Evolutionary conservation across 2,329 filamentous ascomycete species (phyloP).

Genomic region (Aspergillus ibericus): DNA sequence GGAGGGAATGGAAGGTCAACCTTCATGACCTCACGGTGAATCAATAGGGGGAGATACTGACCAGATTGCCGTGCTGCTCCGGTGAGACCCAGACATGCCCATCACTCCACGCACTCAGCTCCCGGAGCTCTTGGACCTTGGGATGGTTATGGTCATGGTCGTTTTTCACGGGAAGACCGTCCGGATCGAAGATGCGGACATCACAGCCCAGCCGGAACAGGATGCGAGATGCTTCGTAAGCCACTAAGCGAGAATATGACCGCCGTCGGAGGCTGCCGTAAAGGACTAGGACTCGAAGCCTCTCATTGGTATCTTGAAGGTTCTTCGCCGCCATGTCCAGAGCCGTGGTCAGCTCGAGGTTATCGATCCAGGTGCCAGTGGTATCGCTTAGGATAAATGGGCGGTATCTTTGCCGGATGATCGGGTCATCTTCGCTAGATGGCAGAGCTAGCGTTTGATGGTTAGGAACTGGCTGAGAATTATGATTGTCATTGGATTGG

Average conservation of each 20-base stretch:
- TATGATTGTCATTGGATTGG: background rate
- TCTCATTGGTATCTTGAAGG: slow-evolving; percentile 38
- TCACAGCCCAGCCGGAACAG: slow-evolving; percentile 66
- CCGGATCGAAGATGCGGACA: slow-evolving; percentile 62
- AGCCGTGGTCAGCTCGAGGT: slow-evolving; percentile 57
- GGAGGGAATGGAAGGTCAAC: background rate
- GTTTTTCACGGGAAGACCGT: slow-evolving; percentile 62
- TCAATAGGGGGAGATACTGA: slow-evolving; percentile 29
- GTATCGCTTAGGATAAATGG: slow-evolving; percentile 55
- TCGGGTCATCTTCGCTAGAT: slow-evolving; percentile 48
- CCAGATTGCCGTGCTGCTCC: slow-evolving; percentile 66
- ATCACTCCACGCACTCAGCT: slow-evolving; percentile 64
- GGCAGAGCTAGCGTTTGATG: slow-evolving; percentile 13
- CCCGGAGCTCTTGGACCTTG: slow-evolving; percentile 64
- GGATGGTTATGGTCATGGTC: slow-evolving; percentile 58
- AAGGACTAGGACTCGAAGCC: slow-evolving; percentile 60
- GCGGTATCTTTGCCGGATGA: slow-evolving; percentile 53
- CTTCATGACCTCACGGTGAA: too few relatives aligned
- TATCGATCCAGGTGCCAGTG: slow-evolving; percentile 56
- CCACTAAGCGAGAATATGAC: slow-evolving; percentile 62
- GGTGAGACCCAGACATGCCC: slow-evolving; percentile 66
- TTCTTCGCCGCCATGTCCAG: slow-evolving; percentile 54
- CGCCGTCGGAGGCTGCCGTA: slow-evolving; percentile 59
- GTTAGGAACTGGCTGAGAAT: background rate
- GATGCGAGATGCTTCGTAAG: slow-evolving; percentile 61